Conservation (phyloP, 768 basidiomycete genomes). For the Calvatia gigantea region DNA sequence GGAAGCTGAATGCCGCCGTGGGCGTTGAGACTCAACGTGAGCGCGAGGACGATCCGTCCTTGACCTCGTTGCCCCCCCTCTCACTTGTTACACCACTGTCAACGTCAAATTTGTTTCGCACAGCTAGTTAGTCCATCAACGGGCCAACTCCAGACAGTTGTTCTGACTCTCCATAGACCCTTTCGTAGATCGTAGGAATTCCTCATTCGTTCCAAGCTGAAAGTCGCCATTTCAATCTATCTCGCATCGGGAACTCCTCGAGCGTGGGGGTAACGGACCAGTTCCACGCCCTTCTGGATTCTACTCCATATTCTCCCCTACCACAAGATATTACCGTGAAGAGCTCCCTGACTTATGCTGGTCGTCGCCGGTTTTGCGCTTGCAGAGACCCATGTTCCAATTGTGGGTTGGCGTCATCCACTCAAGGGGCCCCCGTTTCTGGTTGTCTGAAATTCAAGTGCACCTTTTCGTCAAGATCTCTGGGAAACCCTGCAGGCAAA, state of each 20-base stretch:
- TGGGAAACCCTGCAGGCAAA: background rate
- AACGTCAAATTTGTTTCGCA: background rate
- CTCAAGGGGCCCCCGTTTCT: background rate
- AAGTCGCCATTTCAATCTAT: background rate
- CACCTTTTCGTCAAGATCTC: background rate
- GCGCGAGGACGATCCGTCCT: background rate
- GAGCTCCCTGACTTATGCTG: background rate
- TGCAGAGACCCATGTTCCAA: slow-evolving; percentile 6
- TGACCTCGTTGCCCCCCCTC: slow-evolving; percentile 1
- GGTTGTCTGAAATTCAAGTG: background rate
- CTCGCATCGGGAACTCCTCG: background rate
- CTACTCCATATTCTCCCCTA: background rate
- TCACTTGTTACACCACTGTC: slow-evolving; percentile 6
- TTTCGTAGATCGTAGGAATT: background rate
- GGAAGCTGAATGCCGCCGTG: background rate
- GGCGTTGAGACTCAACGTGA: background rate
- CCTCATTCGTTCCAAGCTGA: background rate
- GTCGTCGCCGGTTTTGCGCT: slow-evolving; percentile 2
- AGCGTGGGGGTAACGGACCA: background rate
- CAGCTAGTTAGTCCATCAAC: background rate
- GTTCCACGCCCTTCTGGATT: background rate
- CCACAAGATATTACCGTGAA: background rate
- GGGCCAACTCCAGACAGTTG: background rate
- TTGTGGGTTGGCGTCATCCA: background rate
- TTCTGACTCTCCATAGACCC: background rate